Evolutionary conservation across 2,329 filamentous ascomycete genomes (phyloP), one percentile per base, ranked within the genome.

Genomic region (Alternaria brassicae): DNA sequence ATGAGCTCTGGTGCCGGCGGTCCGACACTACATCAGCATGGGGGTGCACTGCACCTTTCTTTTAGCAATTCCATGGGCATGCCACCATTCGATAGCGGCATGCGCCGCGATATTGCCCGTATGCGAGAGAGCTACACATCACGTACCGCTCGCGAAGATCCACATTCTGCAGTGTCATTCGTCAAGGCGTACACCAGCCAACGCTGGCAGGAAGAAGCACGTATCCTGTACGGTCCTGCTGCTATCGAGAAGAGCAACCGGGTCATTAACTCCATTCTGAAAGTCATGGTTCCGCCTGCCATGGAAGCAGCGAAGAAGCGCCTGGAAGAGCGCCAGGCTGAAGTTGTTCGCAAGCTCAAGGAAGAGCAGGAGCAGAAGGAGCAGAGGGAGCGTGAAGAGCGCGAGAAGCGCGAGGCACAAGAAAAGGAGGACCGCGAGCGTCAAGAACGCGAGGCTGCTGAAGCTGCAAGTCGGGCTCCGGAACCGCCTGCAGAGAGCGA

Each of bases 201-300:
- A 53, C 89, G 95, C 61, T 99, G 96, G 89, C 87, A 91, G 72
- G 92, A 97, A 72, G 96, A 98, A 77, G 89, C 93, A 8, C 89
- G 90, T 63, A 88, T 99, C 76, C 84, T 98, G 0, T 98, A 95
- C 77, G 91, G 91, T 25, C 79, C 82, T 21, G 83, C 80, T 48
- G 85, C 89, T 52, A 74, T 86, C 3, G 93, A 97, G 48, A 91
- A 91, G 72, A 85, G 88, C 2, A 83, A 86, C 60, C 86, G 86
- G 53, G 83, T 96, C 15, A 80, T 89, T 63, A 89, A 86, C 66
- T 85, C 87, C 2, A 85, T 99, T 25, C 82, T 92, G 39, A 88
- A 87, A 42, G 80, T 88, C 39, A 85, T 99, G 61, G 89, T 94
- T 3, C 95, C 95, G 39, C 89, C 91, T 21, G 93, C 94, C 7